Evolutionary conservation across 805 yeast genomes (phyloP), one percentile per base, ranked within the genome.

Genomic region (Wickerhamomyces mucosus): DNA sequence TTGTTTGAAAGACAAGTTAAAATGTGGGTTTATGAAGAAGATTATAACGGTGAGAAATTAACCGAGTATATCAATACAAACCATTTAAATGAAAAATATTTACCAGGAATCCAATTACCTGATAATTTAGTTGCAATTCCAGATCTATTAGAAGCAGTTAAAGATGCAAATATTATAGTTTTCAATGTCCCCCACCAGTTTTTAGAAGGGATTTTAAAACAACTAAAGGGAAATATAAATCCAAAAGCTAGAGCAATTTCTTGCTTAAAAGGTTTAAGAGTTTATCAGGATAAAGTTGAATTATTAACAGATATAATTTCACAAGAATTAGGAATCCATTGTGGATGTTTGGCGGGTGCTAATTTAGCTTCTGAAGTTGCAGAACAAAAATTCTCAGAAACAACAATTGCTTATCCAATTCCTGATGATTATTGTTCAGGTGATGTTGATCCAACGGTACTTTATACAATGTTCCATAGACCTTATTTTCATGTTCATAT

Each of bases 161-260:
- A 68, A 43, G 86, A 67, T 34, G 82, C 95, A 21, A 95, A 89
- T 55, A 69, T 89, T 46, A 58, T 89, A 33, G 75, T 89, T 19
- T 88, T 89, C 70, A 89, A 89, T 65, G 77, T 89, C 48, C 97
- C 97, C 18, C 97, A 89, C 61, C 97, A 89, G 65, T 89, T 88
- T 54, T 67, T 89, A 55, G 75, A 76, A 33, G 67, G 73, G 38
- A 74, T 88, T 37, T 73, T 84, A 48, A 55, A 64, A 33, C 85
- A 81, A 59, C 67, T 88, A 52, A 67, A 72, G 46, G 95, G 89
- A 34, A 58, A 82, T 38, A 75, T 86, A 36, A 65, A 66, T 42
- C 72, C 79, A 21, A 53, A 61, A 25, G 78, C 76, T 13, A 71
- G 95, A 51, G 97, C 95, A 32, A 78, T 88, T 42, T 86, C 96